phyloP scores from a whole-genome alignment of 2,329 filamentous ascomycete species.

The Zelopaecilomyces penicillatus region DNA sequence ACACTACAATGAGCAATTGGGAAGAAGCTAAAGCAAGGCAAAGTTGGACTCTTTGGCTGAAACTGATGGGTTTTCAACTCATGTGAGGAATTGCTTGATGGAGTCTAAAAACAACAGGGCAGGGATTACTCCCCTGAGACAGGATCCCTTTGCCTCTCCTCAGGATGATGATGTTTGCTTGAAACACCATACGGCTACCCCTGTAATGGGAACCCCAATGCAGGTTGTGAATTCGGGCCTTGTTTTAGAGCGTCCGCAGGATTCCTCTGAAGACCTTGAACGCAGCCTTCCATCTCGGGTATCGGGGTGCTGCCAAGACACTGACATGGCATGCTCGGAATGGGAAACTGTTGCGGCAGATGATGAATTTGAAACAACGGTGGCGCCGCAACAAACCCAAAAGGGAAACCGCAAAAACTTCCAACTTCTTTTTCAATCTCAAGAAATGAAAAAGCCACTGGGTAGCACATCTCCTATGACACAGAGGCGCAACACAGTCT shows the following conservation, averaged over 20 bases:
- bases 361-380: slow-evolving; percentile 13
- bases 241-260: slow-evolving; percentile 6
- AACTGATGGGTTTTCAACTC: too few species aligned
- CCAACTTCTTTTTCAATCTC: background rate
- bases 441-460: background rate
- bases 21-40: too few species aligned
- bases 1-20: too few species aligned
- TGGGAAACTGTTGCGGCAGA: slow-evolving; percentile 23
- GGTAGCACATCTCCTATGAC: background rate
- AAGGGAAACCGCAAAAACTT: background rate
- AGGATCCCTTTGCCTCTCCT: too few species aligned
- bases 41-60: too few species aligned
- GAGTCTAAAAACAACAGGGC: too few species aligned
- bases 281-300: slow-evolving; percentile 2
- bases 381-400: background rate
- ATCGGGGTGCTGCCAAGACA: slow-evolving; percentile 1
- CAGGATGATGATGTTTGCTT: too few species aligned
- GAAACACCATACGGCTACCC: too few species aligned
- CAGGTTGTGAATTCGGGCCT: background rate
- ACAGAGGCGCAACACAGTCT: slow-evolving; percentile 1
- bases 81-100: too few species aligned
- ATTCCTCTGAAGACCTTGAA: background rate
- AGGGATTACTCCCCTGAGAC: too few species aligned
- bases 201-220: too few species aligned
- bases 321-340: slow-evolving; percentile 18